These are phyloP conservation scores for Pythium rishiriense DNA, from an alignment of 352 stramenopile species.

Conservation along the genomic window DNA sequence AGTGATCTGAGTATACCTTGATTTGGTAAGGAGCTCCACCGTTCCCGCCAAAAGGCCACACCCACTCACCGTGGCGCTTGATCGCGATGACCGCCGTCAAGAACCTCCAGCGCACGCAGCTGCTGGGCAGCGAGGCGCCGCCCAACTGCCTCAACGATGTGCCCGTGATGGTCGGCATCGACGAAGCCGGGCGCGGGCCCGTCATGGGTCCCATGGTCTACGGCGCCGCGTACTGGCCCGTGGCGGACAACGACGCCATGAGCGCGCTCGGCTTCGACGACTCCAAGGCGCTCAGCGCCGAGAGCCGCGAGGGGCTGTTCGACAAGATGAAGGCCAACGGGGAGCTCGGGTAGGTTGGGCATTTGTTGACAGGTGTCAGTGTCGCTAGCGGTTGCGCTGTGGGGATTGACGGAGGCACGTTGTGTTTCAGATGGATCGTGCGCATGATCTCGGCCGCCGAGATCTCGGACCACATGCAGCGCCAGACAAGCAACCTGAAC, in stretches of 20 bases:
- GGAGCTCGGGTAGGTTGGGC: constrained; percentile 54
- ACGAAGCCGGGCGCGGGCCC: constrained; percentile 93
- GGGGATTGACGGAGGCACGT: too few species aligned
- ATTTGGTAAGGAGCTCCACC: background rate
- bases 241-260: constrained; percentile 73
- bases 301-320: constrained; percentile 88
- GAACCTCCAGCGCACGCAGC: constrained; percentile 53
- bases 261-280: constrained; percentile 91
- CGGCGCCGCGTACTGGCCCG: constrained; percentile 90
- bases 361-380: too few species aligned
- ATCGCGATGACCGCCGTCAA: background rate
- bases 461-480: constrained; percentile 96
- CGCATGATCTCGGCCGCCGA: constrained; percentile 90
- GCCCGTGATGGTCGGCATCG: constrained; percentile 92
- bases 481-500: constrained; percentile 90
- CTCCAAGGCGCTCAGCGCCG: constrained; percentile 91
- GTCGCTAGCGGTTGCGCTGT: background rate
- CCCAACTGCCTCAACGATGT: constrained; percentile 55
- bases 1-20: constrained; percentile 5
- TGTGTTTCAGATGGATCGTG: constrained; percentile 91
- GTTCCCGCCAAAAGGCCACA: constrained; percentile 25
- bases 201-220: constrained; percentile 97
- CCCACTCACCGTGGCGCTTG: constrained; percentile 1
- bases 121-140: constrained; percentile 68
- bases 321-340: constrained; percentile 80